A percentile compares a stretch with the other conserved stretches of the same genome.
Evolutionary conservation across 2,329 filamentous ascomycete species (phyloP).

Genomic region (Sporothrix phasma): DNA sequence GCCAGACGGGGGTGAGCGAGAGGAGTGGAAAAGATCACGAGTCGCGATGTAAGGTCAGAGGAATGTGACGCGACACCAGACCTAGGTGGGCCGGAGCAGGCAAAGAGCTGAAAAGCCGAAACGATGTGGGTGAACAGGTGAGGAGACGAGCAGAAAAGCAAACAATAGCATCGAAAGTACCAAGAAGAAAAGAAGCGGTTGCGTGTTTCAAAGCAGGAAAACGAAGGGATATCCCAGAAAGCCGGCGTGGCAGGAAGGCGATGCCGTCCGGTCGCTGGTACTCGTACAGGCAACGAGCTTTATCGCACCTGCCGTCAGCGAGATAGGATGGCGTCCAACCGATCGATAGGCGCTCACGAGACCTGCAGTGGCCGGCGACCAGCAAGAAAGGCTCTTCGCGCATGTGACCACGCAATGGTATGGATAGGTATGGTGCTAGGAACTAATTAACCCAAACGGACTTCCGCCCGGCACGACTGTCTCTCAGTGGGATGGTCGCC

Average conservation of each 20-base stretch:
- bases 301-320: slow-evolving; percentile 9
- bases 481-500: slow-evolving; percentile 14
- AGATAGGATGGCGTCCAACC: not conserved
- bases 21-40: not conserved
- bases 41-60: not conserved
- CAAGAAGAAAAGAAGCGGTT: not conserved
- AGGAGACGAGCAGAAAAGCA: not conserved
- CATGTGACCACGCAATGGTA: slow-evolving; percentile 21
- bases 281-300: slow-evolving; percentile 7
- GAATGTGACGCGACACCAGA: not conserved
- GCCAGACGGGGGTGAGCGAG: too few species aligned
- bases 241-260: not conserved
- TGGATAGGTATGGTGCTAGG: slow-evolving; percentile 2
- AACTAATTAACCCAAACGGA: slow-evolving; percentile 10
- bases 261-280: slow-evolving; percentile 1
- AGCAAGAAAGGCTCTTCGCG: slow-evolving; percentile 18
- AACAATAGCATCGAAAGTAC: not conserved
- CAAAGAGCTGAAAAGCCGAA: not conserved
- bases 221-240: not conserved
- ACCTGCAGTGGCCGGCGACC: slow-evolving; percentile 13
- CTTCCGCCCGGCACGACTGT: slow-evolving; percentile 8
- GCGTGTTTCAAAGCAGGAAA: not conserved
- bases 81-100: not conserved
- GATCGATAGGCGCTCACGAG: slow-evolving; percentile 20
- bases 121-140: not conserved